phyloP scores from a whole-genome alignment of 805 yeast species.

The Spathaspora boniae region DNA sequence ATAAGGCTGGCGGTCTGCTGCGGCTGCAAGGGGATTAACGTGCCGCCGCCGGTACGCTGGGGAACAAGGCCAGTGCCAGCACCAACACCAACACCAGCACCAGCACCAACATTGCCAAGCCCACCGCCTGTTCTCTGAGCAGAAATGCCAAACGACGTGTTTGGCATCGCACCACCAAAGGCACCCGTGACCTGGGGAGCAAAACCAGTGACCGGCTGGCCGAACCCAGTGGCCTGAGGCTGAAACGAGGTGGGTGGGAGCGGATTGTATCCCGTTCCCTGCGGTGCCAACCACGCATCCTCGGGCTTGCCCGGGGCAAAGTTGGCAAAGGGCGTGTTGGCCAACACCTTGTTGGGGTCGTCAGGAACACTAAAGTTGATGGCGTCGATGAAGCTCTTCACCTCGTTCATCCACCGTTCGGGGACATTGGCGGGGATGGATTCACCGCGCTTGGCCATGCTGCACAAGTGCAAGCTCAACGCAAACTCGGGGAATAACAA shows the following conservation, averaged over 20 bases:
- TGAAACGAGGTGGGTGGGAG: slow-evolving; percentile 28
- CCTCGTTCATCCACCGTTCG: slow-evolving; percentile 73
- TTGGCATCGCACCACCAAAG: slow-evolving; percentile 25
- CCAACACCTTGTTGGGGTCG: slow-evolving; percentile 37
- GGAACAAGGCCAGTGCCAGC: slow-evolving; percentile 21
- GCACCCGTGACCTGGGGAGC: slow-evolving; percentile 44
- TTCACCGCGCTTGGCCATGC: slow-evolving; percentile 72
- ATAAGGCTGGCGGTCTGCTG: slow-evolving; percentile 70
- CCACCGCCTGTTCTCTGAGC: too few relatives aligned
- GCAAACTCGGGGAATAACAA: slow-evolving; percentile 93
- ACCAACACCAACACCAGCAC: too few relatives aligned
- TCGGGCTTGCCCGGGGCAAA: slow-evolving; percentile 17
- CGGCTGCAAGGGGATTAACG: slow-evolving; percentile 48
- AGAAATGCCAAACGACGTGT: slow-evolving; percentile 8
- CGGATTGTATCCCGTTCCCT: slow-evolving; percentile 26
- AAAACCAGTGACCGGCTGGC: slow-evolving; percentile 10
- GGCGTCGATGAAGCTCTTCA: slow-evolving; percentile 83
- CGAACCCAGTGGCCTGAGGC: slow-evolving; percentile 32
- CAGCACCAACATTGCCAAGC: too few relatives aligned
- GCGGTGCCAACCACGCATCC: slow-evolving; percentile 30
- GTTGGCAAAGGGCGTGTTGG: slow-evolving; percentile 43
- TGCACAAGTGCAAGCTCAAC: slow-evolving; percentile 83
- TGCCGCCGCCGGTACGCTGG: slow-evolving; percentile 46
- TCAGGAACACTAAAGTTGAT: slow-evolving; percentile 78
- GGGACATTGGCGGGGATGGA: slow-evolving; percentile 73